Evolutionary conservation across 345 rosid species (phyloP), one percentile per base, ranked within the genome.

Genomic region (Excoecaria agallocha): DNA sequence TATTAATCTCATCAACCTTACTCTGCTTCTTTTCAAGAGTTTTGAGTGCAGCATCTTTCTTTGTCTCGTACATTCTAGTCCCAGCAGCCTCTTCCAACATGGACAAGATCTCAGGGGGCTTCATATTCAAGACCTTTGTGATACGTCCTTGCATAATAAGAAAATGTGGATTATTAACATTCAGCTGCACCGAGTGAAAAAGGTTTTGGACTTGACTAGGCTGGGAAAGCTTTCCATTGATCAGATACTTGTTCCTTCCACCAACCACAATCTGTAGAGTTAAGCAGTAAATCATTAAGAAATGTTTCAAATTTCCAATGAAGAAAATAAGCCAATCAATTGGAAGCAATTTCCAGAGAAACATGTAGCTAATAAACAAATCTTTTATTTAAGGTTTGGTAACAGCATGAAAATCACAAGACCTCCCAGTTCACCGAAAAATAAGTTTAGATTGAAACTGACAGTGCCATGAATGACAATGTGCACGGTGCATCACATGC

Each of bases 41-140:
- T 86, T 92, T 95, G 54, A 95, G 50, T 0, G 98, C 97, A 66
- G 88, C 87, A 54, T 93, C 97, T 76, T 95, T 93, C 86, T 95
- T 95, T 57, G 92, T 95, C 79, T 95, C 99, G 8, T 95, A 95
- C 99, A 95, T 95, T 82, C 99, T 88, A 12, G 99, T 95, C 52
- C 99, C 99, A 57, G 97, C 97, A 76, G 98, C 99, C 91, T 95
- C 99, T 82, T 95, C 99, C 24, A 95, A 96, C 99, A 95, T 95
- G 15, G 99, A 95, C 50, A 93, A 73, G 48, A 91, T 95, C 89
- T 93, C 98, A 0, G 98, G 99, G 49, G 99, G 98, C 81, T 95
- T 95, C 99, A 95, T 95, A 72, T 95, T 93, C 61, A 95, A 74
- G 22, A 95, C 99, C 85, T 95, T 95, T 30, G 99, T 93, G 79